Evolutionary conservation across 2,329 filamentous ascomycete genomes (phyloP).

Genomic region (Aurifilum marmelostoma): DNA sequence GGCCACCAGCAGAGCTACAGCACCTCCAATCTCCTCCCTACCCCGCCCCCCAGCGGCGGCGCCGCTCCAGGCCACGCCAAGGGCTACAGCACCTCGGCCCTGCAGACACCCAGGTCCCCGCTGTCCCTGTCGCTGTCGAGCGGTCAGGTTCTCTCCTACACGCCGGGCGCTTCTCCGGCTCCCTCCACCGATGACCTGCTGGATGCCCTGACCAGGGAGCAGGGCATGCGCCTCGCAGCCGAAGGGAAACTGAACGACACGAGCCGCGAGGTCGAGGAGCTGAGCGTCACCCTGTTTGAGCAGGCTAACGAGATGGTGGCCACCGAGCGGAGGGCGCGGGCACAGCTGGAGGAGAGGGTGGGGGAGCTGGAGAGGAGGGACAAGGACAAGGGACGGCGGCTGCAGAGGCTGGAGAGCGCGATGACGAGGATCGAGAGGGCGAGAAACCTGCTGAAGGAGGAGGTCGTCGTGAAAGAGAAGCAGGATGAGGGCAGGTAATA

Average conservation of each 20-base stretch:
- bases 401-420: conserved; percentile 73
- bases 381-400: conserved; percentile 66
- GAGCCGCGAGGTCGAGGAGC: conserved; percentile 75
- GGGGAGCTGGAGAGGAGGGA: conserved; percentile 71
- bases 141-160: conserved; percentile 23
- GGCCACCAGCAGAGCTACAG: conserved; percentile 35
- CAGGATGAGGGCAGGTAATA: conserved; percentile 9
- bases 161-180: conserved; percentile 20
- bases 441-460: conserved; percentile 58
- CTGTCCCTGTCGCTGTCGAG: conserved; percentile 24
- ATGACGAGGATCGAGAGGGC: conserved; percentile 73
- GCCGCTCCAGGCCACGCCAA: conserved; percentile 26
- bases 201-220: conserved; percentile 67
- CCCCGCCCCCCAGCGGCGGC: conserved; percentile 47
- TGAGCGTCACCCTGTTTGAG: conserved; percentile 75
- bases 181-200: conserved; percentile 55
- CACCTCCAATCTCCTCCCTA: conserved; percentile 21
- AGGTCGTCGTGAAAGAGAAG: conserved; percentile 8
- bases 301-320: conserved; percentile 90
- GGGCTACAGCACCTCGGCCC: conserved; percentile 30
- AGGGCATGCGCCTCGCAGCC: conserved; percentile 67
- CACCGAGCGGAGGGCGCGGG: conserved; percentile 70
- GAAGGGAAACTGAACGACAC: conserved; percentile 70
- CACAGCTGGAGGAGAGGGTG: conserved; percentile 72
- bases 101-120: conserved; percentile 19